A percentile compares a stretch with the other conserved stretches of the same genome.
Conservation (phyloP, 345 rosid species). For the Brassica nigra region DNA sequence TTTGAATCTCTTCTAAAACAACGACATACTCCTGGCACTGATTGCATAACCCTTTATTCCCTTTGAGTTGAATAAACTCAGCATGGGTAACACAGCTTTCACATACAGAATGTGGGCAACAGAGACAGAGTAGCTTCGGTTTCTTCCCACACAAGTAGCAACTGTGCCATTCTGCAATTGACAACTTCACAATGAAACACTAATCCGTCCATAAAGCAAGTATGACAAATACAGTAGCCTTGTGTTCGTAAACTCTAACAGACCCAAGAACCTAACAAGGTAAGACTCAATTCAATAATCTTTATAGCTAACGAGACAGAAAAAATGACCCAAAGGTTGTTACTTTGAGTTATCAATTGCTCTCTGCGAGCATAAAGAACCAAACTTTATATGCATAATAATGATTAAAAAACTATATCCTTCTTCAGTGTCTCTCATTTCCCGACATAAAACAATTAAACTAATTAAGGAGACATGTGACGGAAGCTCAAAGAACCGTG, state of each 20-base stretch:
- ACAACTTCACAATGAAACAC: constrained; percentile 4
- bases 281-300: background rate
- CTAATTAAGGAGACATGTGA: background rate
- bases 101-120: constrained; percentile 39
- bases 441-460: constrained; percentile 1
- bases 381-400: background rate
- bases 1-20: constrained; percentile 31
- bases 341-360: constrained; percentile 8
- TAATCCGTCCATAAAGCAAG: constrained; percentile 1
- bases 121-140: constrained; percentile 28
- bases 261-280: constrained; percentile 1
- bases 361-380: background rate
- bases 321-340: background rate
- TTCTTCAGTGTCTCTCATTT: background rate
- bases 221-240: background rate
- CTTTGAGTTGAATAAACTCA: constrained; percentile 30
- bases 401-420: background rate
- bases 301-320: background rate
- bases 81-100: constrained; percentile 30
- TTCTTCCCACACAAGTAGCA: constrained; percentile 38
- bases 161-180: constrained; percentile 37
- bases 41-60: constrained; percentile 37
- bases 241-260: background rate
- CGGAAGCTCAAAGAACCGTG: constrained; percentile 2
- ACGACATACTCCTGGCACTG: constrained; percentile 31